Conservation (phyloP, 163 green algal genomes). For the Trebouxiophyceae sp. region DNA sequence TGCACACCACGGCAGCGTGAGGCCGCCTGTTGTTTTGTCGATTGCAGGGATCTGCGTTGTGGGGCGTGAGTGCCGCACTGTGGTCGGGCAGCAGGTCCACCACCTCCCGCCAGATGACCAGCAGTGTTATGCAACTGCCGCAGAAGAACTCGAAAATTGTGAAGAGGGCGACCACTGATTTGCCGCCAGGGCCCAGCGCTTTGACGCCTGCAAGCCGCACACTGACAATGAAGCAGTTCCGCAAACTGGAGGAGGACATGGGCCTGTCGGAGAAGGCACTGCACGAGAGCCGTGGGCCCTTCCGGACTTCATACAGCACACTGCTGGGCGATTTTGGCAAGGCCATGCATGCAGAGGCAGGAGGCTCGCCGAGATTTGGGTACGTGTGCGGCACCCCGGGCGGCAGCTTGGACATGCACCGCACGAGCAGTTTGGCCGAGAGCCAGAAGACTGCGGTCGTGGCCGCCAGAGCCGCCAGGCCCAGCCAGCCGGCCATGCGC, state of each 20-base stretch:
- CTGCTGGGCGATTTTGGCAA: background rate
- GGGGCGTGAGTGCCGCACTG: conserved; percentile 2
- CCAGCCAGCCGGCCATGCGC: conserved; percentile 25
- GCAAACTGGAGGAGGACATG: background rate
- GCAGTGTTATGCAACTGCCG: conserved; percentile 26
- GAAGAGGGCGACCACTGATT: conserved; percentile 25
- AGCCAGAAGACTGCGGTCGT: conserved; percentile 23
- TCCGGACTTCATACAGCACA: no score
- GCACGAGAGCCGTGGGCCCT: no score
- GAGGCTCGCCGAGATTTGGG: conserved; percentile 24
- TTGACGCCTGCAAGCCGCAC: background rate
- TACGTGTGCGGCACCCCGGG: conserved; percentile 21
- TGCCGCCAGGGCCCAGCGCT: conserved; percentile 8
- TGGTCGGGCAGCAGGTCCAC: conserved; percentile 17
- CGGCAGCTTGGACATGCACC: conserved; percentile 24
- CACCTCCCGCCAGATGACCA: conserved; percentile 38
- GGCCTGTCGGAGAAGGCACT: background rate
- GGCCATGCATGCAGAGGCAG: background rate
- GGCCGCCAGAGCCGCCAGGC: conserved; percentile 9
- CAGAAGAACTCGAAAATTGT: conserved; percentile 36
- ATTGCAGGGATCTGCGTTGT: background rate
- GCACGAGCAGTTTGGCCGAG: conserved; percentile 26
- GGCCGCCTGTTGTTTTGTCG: background rate
- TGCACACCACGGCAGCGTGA: background rate
- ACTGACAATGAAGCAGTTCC: no score